Conservation (phyloP, 106 monocot genomes). For the Dendrobium chrysotoxum region DNA sequence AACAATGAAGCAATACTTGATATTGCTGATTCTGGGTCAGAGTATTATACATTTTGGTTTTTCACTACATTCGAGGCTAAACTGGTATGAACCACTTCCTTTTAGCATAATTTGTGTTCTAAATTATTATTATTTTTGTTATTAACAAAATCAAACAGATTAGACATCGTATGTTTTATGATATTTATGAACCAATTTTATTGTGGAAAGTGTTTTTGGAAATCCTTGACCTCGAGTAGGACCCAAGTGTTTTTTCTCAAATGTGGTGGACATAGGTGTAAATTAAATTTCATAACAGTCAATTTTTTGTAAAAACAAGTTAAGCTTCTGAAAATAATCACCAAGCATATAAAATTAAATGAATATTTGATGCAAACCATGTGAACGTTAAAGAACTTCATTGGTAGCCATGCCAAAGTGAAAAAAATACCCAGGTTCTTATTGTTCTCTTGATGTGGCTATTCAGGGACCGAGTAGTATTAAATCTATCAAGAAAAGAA, state of each 20-base stretch:
- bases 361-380: not conserved
- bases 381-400: not conserved
- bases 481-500: not conserved
- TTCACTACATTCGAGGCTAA: slow-evolving; percentile 68
- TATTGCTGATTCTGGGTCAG: slow-evolving; percentile 94
- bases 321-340: not conserved
- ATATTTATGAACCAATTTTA: not conserved
- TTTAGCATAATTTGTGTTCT: not conserved
- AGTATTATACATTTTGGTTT: slow-evolving; percentile 99
- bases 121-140: not conserved
- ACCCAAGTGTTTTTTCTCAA: not conserved
- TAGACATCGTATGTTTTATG: not conserved
- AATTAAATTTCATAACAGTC: not conserved
- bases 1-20: slow-evolving; percentile 84
- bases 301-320: not conserved
- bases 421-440: not conserved
- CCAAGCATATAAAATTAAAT: not conserved
- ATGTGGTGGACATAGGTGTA: not conserved
- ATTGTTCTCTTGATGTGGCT: not conserved
- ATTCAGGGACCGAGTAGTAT: not conserved
- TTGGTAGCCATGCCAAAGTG: not conserved
- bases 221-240: not conserved
- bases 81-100: slow-evolving; percentile 34
- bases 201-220: not conserved
- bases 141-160: not conserved